Conservation (phyloP, 352 stramenopile species). For the Phytophthora podocarpi region DNA sequence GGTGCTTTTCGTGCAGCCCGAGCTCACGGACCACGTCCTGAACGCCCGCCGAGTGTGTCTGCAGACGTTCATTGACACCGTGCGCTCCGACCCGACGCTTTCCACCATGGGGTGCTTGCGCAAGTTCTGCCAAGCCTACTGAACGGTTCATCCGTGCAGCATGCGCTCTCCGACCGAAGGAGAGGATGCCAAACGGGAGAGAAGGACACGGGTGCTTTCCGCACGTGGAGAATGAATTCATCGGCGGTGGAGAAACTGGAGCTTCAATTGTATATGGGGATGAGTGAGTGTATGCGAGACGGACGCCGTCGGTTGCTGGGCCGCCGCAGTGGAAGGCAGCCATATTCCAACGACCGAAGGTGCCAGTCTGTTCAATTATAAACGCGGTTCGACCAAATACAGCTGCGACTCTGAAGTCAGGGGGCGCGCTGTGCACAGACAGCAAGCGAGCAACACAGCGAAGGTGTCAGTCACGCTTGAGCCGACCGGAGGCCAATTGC, state of each 20-base stretch:
- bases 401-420: not conserved
- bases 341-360: slow-evolving; percentile 6
- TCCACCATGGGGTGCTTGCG: slow-evolving; percentile 54
- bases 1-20: slow-evolving; percentile 70
- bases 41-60: slow-evolving; percentile 57
- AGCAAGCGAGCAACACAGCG: slow-evolving; percentile 5
- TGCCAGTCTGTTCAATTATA: not conserved
- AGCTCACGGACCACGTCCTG: slow-evolving; percentile 73
- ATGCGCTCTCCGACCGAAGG: slow-evolving; percentile 37
- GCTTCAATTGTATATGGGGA: slow-evolving; percentile 29
- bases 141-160: slow-evolving; percentile 2
- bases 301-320: slow-evolving; percentile 4
- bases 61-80: slow-evolving; percentile 67
- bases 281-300: slow-evolving; percentile 25
- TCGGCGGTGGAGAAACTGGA: slow-evolving; percentile 3
- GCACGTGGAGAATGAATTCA: slow-evolving; percentile 33
- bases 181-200: slow-evolving; percentile 19
- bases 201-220: not conserved
- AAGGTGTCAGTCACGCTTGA: not conserved
- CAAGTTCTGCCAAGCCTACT: slow-evolving; percentile 83
- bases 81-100: slow-evolving; percentile 52
- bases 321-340: slow-evolving; percentile 16
- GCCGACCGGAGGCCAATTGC: not conserved
- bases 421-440: not conserved
- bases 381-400: not conserved